Base-by-base conservation (phyloP, 1,139 yeast genomes). In the Saccharomyces hybrid region DNA sequence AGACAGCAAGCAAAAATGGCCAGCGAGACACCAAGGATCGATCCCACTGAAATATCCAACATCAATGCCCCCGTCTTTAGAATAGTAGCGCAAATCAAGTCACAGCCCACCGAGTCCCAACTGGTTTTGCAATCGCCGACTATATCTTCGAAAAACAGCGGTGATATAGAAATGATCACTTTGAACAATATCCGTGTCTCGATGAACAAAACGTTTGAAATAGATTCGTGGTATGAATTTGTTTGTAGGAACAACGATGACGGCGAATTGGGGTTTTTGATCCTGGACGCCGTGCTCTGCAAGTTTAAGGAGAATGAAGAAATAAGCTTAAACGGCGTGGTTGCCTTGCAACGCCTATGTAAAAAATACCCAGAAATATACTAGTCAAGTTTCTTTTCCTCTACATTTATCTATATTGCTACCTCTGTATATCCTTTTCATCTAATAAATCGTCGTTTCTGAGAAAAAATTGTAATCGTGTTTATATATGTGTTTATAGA, bases 21-120 rank as follows among this genome's bases (percentile, higher is more conserved):
- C 16, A 66, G 65, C 55, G 69, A 65, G 54, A 68, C 72, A 3
- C 71, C 71, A 34, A 63, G 72, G 54, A 53, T 68, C 44, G 68
- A 65, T 48, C 70, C 72, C 13, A 58, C 61, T 34, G 65, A 66
- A 42, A 57, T 68, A 6, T 56, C 63, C 26, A 58, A 55, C 48
- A 60, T 57, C 26, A 51, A 55, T 16, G 57, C 61, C 8, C 62
- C 70, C 7, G 68, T 68, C 34, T 68, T 68, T 54, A 62, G 72
- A 46, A 54, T 68, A 38, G 61, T 68, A 23, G 72, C 67, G 9
- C 68, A 66, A 57, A 70, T 68, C 5, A 61, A 61, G 49, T 57
- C 66, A 46, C 71, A 68, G 55, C 70, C 70, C 2, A 62, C 60
- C 16, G 68, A 65, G 51, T 58, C 59, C 19, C 60, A 65, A 32